Evolutionary conservation across 306 rosid genomes (phyloP).

Genomic region (Sphenostylis stenocarpa): DNA sequence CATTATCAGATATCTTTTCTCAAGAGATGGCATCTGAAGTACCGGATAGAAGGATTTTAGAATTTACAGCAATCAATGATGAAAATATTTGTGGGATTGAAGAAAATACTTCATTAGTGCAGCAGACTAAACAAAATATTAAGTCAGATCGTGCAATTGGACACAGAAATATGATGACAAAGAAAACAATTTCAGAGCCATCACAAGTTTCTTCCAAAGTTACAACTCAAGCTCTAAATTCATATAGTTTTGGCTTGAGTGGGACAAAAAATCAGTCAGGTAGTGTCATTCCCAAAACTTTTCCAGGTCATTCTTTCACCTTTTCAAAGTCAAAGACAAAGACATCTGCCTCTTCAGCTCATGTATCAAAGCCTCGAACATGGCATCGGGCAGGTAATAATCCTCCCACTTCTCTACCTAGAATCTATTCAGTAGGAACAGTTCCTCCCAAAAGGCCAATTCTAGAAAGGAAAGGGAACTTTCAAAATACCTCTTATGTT

Average conservation of each 20-base stretch:
- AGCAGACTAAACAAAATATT: conserved; percentile 24
- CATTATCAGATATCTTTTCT: conserved; percentile 41
- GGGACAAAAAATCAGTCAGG: conserved; percentile 53
- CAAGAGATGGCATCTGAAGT: conserved; percentile 47
- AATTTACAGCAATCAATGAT: conserved; percentile 30
- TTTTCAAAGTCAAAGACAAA: conserved; percentile 41
- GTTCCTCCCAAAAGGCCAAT: conserved; percentile 54
- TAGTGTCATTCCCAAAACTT: conserved; percentile 29
- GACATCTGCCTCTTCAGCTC: conserved; percentile 48
- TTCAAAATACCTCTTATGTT: conserved; percentile 69
- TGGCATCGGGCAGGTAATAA: conserved; percentile 63
- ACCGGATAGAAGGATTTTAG: conserved; percentile 33
- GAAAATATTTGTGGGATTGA: conserved; percentile 46
- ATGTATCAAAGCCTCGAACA: conserved; percentile 57
- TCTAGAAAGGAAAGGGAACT: conserved; percentile 46
- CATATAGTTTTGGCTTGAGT: conserved; percentile 34
- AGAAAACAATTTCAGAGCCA: conserved; percentile 45
- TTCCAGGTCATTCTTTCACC: conserved; percentile 31
- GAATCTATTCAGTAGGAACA: conserved; percentile 39
- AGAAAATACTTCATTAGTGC: conserved; percentile 39
- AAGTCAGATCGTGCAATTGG: conserved; percentile 42
- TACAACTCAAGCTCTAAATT: conserved; percentile 37
- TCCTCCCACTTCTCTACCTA: conserved; percentile 34
- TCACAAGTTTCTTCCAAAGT: conserved; percentile 46
- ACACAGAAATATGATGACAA: conserved; percentile 28